A percentile compares a stretch with the other conserved stretches of the same genome.
These are phyloP conservation scores for Torulaspora maleeae DNA, from an alignment of 805 yeast species.

Conservation along the genomic window DNA sequence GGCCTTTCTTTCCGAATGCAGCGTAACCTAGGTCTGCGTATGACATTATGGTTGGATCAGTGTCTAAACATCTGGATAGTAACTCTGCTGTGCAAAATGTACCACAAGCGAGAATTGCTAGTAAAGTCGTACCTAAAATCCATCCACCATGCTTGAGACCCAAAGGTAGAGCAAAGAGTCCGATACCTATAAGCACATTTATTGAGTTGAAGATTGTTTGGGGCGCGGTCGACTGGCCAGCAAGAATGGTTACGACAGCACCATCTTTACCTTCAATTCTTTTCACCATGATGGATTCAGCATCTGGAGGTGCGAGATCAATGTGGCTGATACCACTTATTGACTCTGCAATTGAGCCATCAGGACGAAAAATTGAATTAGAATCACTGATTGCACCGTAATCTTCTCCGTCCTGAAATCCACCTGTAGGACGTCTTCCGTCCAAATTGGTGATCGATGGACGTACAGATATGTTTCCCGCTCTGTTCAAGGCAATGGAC, in stretches of 20 bases:
- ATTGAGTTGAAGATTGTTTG: conserved; percentile 77
- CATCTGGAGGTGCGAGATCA: conserved; percentile 39
- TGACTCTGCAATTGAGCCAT: conserved; percentile 44
- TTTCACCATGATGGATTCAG: conserved; percentile 52
- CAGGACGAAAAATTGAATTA: conserved; percentile 33
- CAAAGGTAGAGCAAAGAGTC: conserved; percentile 66
- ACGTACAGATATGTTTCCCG: conserved; percentile 23
- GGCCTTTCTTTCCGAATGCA: conserved; percentile 74
- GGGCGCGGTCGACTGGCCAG: conserved; percentile 76
- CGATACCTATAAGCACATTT: conserved; percentile 72
- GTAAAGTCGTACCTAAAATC: conserved; percentile 57
- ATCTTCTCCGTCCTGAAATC: conserved; percentile 40
- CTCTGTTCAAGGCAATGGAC: conserved; percentile 45
- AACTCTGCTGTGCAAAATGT: conserved; percentile 77
- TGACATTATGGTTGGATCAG: conserved; percentile 74
- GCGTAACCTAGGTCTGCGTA: conserved; percentile 86
- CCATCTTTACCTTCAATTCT: conserved; percentile 70
- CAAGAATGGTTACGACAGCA: conserved; percentile 60
- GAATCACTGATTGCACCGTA: conserved; percentile 37
- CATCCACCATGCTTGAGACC: conserved; percentile 68
- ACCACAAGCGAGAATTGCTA: conserved; percentile 55
- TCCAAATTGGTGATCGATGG: conserved; percentile 27
- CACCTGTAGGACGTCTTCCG: conserved; percentile 19
- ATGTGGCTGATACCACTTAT: conserved; percentile 39
- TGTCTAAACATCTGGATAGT: conserved; percentile 69